phyloP scores from a whole-genome alignment of 2,329 filamentous ascomycete genomes.

The Aureobasidium subglaciale region DNA sequence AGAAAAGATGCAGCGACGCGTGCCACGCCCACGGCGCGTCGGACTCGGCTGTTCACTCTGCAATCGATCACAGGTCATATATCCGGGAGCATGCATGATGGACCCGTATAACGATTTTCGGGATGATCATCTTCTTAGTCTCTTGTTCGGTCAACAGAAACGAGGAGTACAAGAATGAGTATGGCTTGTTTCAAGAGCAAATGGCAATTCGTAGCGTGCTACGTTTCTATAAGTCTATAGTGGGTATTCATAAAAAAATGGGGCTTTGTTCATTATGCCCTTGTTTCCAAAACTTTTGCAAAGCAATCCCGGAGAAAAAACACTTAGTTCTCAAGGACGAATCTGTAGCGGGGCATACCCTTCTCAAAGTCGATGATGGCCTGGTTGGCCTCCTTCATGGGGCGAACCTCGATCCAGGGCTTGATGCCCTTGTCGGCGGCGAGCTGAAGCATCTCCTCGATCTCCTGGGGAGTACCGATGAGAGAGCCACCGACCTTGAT shows the following conservation, averaged over 20 bases:
- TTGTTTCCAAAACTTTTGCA: not conserved
- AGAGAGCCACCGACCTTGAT: slow-evolving; percentile 37
- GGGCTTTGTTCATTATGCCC: slow-evolving; percentile 12
- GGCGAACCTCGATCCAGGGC: slow-evolving; percentile 55
- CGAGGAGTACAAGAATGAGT: not conserved
- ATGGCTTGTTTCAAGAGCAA: not conserved
- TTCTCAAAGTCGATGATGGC: slow-evolving; percentile 50
- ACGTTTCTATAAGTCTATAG: slow-evolving; percentile 10
- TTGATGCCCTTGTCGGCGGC: slow-evolving; percentile 52
- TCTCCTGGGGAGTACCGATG: slow-evolving; percentile 49
- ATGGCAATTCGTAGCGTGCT: slow-evolving; percentile 6
- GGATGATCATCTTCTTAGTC: too few relatives aligned
- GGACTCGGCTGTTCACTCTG: too few relatives aligned
- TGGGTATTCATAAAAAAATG: slow-evolving; percentile 11
- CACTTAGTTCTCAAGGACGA: slow-evolving; percentile 31
- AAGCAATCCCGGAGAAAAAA: slow-evolving; percentile 1
- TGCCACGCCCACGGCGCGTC: too few relatives aligned
- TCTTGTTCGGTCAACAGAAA: too few relatives aligned
- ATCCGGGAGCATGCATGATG: too few relatives aligned
- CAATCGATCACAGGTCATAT: too few relatives aligned
- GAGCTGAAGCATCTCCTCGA: slow-evolving; percentile 54
- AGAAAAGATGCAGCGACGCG: too few relatives aligned
- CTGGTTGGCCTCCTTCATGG: slow-evolving; percentile 52
- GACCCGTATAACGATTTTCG: too few relatives aligned
- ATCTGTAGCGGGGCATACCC: slow-evolving; percentile 45